Base-by-base conservation (phyloP, 129 eudicot species). In the Helianthus tuberosus region DNA sequence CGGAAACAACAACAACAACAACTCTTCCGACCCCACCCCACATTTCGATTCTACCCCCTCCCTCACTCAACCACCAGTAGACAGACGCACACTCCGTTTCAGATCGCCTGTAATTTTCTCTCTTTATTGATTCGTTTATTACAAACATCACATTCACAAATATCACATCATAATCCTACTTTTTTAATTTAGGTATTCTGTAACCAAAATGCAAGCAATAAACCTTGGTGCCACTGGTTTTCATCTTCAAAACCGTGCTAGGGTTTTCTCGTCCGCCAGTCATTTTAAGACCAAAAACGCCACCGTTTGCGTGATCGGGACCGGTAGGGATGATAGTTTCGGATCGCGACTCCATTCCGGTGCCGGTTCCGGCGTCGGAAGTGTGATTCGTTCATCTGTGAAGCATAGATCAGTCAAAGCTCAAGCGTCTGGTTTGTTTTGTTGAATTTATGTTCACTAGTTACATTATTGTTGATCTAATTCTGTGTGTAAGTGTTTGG, bases 361-460 rank as follows among this genome's bases (percentile, higher is more conserved):
- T 80, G 74, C 78, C 75, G 79, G 79, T 8, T 64, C 23, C 23
- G 73, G 32, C 39, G 53, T 77, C 51, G 73, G 75, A 54, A 82
- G 75, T 68, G 76, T 78, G 44, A 66, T 82, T 51, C 76, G 84
- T 17, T 78, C 96, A 0, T 59, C 96, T 11, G 68, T 68, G 20
- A 93, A 79, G 89, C 50, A 86, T 48, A 88, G 96, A 93, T 93
- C 91, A 76, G 76, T 87, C 85, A 88, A 59, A 77, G 83, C 87
- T 84, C 98, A 86, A 49, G 87, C 92, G 63, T 78, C 87, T 23
- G 96, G 96, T 89, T 58, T 12, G 76, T 75, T 46, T 62, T 43
- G 23, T 65, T 49, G 63, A 29, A 49, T 63, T 11, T 74, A 35
- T n/a, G 61, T 5, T 15, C 10, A 32, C 11, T 44, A 50, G 0